These are phyloP conservation scores for Suillus hirtellus DNA, from an alignment of 768 basidiomycete genomes.

Conservation along the genomic window DNA sequence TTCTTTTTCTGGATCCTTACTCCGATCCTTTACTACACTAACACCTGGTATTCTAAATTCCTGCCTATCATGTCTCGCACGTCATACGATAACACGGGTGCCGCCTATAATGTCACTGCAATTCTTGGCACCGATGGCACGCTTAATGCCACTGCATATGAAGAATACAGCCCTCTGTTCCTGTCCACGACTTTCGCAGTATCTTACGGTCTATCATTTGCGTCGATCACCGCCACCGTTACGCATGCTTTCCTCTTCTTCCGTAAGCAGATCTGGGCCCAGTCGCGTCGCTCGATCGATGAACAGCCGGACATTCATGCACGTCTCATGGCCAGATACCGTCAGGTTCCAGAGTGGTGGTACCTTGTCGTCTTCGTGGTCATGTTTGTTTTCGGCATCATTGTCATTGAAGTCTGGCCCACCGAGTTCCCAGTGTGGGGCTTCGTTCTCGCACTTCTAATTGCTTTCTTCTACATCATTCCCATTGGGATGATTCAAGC, in stretches of 20 bases:
- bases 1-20: constrained; percentile 35
- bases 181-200: constrained; percentile 52
- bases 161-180: constrained; percentile 42
- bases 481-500: constrained; percentile 80
- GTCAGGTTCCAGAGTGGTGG: constrained; percentile 63
- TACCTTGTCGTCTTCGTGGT: constrained; percentile 45
- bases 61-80: constrained; percentile 41
- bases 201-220: constrained; percentile 51
- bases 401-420: constrained; percentile 66
- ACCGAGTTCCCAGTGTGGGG: constrained; percentile 48
- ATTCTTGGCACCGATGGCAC: constrained; percentile 35
- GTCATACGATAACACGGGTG: constrained; percentile 46
- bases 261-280: constrained; percentile 55
- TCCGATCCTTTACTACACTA: constrained; percentile 33
- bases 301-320: constrained; percentile 64
- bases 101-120: constrained; percentile 39
- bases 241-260: constrained; percentile 51
- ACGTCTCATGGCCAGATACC: constrained; percentile 58
- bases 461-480: constrained; percentile 65
- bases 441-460: constrained; percentile 41
- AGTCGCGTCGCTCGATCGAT: constrained; percentile 49
- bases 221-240: constrained; percentile 41
- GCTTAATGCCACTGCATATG: constrained; percentile 36
- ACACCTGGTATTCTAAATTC: constrained; percentile 40
- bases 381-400: constrained; percentile 61